Conservation (phyloP, 2,329 filamentous ascomycete species). For the Orbilia javanica region DNA sequence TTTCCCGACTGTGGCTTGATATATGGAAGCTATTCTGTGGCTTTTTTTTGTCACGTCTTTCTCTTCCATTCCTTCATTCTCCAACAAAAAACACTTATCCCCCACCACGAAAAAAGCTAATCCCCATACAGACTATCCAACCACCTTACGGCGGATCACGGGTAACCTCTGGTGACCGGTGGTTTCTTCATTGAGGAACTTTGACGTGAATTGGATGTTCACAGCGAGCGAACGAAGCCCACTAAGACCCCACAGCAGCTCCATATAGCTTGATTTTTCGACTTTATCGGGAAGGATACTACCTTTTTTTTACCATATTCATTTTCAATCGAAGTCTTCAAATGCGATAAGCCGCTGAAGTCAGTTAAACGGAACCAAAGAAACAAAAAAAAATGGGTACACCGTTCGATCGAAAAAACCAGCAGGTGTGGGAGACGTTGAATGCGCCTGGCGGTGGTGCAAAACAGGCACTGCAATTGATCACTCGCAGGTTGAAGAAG, state of each 20-base stretch:
- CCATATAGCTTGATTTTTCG: neutral
- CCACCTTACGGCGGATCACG: neutral
- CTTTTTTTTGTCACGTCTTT: neutral
- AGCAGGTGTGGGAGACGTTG: conserved; percentile 62
- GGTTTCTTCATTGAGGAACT: neutral
- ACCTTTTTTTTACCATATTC: neutral
- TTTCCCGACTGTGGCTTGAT: conserved; percentile 23
- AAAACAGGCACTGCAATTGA: conserved; percentile 63
- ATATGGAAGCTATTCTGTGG: neutral
- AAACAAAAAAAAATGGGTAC: conserved; percentile 57
- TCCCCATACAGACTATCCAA: neutral
- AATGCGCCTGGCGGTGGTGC: conserved; percentile 59
- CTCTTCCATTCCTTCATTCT: neutral
- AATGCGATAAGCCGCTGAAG: conserved; percentile 16
- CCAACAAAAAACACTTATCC: neutral
- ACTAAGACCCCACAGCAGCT: neutral
- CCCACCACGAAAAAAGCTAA: neutral
- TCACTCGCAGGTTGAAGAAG: conserved; percentile 62
- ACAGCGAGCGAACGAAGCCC: no score
- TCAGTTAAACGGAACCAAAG: neutral
- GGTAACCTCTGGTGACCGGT: neutral
- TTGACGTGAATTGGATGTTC: neutral
- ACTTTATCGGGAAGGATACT: neutral
- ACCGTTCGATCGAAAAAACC: conserved; percentile 62
- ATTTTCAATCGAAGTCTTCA: neutral